Conservation (phyloP, 2,329 filamentous ascomycete genomes). For the Corniculantispora saksenae region DNA sequence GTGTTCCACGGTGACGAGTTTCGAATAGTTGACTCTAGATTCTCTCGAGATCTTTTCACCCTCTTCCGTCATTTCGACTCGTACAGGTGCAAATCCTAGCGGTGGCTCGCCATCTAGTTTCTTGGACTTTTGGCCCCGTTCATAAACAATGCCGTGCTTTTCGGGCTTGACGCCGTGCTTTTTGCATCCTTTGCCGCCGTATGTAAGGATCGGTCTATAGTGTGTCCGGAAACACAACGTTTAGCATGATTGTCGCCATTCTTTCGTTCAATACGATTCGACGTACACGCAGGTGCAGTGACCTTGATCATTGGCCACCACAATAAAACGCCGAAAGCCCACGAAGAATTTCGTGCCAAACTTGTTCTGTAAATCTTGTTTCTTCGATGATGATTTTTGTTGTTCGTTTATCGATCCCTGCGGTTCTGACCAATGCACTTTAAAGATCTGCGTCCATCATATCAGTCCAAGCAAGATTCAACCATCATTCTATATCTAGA, state of each 20-base stretch:
- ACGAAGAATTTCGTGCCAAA: slow-evolving; percentile 45
- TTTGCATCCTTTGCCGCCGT: slow-evolving; percentile 51
- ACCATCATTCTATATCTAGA: neutral
- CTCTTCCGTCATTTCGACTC: slow-evolving; percentile 42
- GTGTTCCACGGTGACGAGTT: slow-evolving; percentile 57
- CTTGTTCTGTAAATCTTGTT: slow-evolving; percentile 35
- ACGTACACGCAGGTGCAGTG: slow-evolving; percentile 59
- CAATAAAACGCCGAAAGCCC: slow-evolving; percentile 56
- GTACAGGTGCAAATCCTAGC: slow-evolving; percentile 50
- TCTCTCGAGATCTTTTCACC: slow-evolving; percentile 49
- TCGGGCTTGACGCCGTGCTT: slow-evolving; percentile 54
- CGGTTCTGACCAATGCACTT: slow-evolving; percentile 57
- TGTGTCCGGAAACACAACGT: slow-evolving; percentile 17
- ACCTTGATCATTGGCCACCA: slow-evolving; percentile 52
- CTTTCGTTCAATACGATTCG: neutral
- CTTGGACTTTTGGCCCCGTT: slow-evolving; percentile 33
- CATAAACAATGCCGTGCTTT: slow-evolving; percentile 56
- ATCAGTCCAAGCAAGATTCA: neutral
- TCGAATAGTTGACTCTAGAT: slow-evolving; percentile 61
- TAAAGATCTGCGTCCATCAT: slow-evolving; percentile 48
- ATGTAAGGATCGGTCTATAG: slow-evolving; percentile 56
- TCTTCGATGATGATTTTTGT: slow-evolving; percentile 33
- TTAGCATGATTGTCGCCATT: neutral
- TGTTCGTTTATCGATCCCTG: slow-evolving; percentile 38
- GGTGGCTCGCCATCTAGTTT: slow-evolving; percentile 43